Base-by-base conservation (phyloP, 805 yeast genomes). In the Spathaspora girioi region DNA sequence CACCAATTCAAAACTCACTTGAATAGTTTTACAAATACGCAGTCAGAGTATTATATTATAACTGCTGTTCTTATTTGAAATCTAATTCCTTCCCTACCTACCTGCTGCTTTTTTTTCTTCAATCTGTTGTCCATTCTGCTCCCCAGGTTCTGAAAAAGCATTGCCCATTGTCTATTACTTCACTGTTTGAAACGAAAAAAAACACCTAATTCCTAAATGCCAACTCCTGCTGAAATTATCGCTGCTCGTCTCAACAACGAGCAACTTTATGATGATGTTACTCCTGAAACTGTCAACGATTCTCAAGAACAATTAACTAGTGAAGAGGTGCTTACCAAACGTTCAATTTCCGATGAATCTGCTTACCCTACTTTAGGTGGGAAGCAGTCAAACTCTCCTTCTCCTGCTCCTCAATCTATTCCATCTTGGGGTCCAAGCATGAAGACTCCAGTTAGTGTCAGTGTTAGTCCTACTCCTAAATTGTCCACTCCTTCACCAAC, bases 311-410 rank as follows among this genome's bases (percentile, higher is more conserved):
- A 44, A 12, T 51, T n/a, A n/a, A n/a, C 50, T 12, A 23, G 26
- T 23, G 41, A 44, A 27, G 55, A 54, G 19, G 48, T 55, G 20
- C 43, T 56, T 26, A 46, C 63, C 5, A 51, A 57, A 26, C 51
- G 59, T 17, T 70, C 81, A 23, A 70, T 81, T 53, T 57, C 73
- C 47, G 83, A 79, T 60, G 84, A 79, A 58, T 63, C 76, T 29
- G 84, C 85, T 12, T 83, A 84, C 67, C 93, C 93, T 7, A 76
- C 86, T 26, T 74, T 86, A 59, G 88, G 88, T 35, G 80, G 80
- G 45, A 56, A 58, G 46, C 45, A 59, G 41, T 69, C 45, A 63
- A 71, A 18, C 51, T 68, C 45, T 62, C 60, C 27, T 42, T 50
- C 44, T 38, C 69, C 45, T 63, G 71, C 31, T 51, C 68, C 45